These are phyloP conservation scores for Metrosideros polymorpha DNA, from an alignment of 441 rosid species.

Conservation along the genomic window DNA sequence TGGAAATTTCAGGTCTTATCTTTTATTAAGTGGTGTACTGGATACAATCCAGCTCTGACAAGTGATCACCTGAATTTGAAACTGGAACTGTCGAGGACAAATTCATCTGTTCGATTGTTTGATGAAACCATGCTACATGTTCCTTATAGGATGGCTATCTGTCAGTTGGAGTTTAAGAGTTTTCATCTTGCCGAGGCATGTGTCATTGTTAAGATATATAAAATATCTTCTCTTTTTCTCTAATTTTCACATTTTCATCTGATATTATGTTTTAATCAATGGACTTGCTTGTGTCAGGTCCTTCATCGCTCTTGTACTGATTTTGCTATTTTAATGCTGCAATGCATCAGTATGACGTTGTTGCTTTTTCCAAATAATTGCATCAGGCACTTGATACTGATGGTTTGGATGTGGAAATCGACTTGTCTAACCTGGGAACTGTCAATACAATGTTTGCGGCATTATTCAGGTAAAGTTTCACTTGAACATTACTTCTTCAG, in stretches of 20 bases:
- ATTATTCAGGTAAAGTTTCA: conserved; percentile 35
- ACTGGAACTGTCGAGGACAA: neutral
- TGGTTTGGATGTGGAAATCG: conserved; percentile 95
- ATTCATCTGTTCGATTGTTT: neutral
- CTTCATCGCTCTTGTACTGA: neutral
- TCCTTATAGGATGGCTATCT: neutral
- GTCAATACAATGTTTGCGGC: conserved; percentile 99
- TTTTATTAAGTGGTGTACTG: neutral
- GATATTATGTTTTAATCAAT: neutral
- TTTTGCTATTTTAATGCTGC: neutral
- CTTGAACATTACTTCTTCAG: neutral
- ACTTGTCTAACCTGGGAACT: conserved; percentile 93
- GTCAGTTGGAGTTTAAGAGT: neutral
- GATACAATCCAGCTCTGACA: neutral
- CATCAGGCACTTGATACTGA: conserved; percentile 76
- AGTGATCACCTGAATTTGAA: neutral
- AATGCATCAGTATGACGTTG: neutral
- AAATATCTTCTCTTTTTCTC: neutral
- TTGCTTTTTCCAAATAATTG: neutral
- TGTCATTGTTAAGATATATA: neutral
- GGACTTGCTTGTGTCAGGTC: neutral
- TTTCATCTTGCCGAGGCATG: neutral
- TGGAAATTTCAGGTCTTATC: neutral
- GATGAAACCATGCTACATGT: neutral
- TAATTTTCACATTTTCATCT: neutral